These are phyloP conservation scores for Syzygium syzygioides DNA, from an alignment of 441 rosid genomes.

Conservation along the genomic window DNA sequence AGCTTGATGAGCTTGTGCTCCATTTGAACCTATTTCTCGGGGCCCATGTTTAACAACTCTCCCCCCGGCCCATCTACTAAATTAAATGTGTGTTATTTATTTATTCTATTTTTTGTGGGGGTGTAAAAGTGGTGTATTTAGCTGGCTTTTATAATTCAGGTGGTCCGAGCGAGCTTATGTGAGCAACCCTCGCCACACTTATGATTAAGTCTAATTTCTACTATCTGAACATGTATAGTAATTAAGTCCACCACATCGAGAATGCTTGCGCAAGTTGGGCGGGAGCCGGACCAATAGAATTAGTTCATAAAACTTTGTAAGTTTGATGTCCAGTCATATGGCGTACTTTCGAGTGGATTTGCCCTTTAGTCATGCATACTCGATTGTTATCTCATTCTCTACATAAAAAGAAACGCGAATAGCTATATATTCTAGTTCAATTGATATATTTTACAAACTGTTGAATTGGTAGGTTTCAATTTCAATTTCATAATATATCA, in stretches of 20 bases:
- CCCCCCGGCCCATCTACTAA: neutral
- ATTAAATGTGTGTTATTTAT: neutral
- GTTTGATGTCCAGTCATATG: neutral
- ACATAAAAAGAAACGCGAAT: neutral
- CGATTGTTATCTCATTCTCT: neutral
- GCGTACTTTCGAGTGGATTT: neutral
- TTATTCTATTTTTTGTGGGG: fast-evolving
- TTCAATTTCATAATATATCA: neutral
- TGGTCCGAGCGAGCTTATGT: neutral
- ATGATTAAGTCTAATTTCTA: neutral
- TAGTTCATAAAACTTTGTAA: neutral
- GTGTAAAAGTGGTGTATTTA: neutral
- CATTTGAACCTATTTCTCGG: neutral
- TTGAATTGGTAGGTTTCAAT: neutral
- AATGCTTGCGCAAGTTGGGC: neutral
- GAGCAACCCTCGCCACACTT: neutral
- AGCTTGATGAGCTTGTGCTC: neutral
- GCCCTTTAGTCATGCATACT: neutral
- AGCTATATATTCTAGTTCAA: neutral
- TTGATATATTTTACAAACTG: neutral
- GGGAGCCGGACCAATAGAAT: neutral
- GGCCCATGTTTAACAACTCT: neutral
- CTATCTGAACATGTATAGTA: neutral
- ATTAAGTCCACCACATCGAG: neutral
- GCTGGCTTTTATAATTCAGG: neutral